Conservation (phyloP, 108 stramenopile genomes). For the Mayamaea pseudoterrestris region DNA sequence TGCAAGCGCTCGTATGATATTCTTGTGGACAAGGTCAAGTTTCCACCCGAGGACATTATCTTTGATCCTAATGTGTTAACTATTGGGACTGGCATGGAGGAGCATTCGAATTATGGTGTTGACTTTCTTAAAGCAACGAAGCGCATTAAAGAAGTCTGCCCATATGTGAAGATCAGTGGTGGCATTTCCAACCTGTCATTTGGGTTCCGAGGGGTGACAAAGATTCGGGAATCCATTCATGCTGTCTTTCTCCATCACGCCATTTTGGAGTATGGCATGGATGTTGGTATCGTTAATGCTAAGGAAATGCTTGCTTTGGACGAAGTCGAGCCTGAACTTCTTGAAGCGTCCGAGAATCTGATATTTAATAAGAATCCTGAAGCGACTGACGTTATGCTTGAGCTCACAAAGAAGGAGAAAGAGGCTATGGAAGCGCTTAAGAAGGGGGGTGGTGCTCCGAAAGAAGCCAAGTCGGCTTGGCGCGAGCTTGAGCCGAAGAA, state of each 20-base stretch:
- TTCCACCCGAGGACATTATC: constrained; percentile 95
- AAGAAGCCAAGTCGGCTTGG: constrained; percentile 52
- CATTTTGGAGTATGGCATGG: constrained; percentile 88
- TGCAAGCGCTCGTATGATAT: constrained; percentile 96
- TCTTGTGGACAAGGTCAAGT: constrained; percentile 79
- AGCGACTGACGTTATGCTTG: constrained; percentile 87
- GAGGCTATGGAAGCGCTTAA: constrained; percentile 61
- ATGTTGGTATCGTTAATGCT: constrained; percentile 96
- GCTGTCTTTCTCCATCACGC: constrained; percentile 89
- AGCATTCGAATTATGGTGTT: constrained; percentile 89
- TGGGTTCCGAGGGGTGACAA: constrained; percentile 86
- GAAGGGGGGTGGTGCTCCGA: constrained; percentile 36
- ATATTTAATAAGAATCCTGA: constrained; percentile 68
- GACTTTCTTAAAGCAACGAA: constrained; percentile 91
- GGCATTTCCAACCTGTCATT: constrained; percentile 94
- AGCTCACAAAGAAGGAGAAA: constrained; percentile 68
- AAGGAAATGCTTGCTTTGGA: constrained; percentile 70
- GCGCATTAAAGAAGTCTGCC: constrained; percentile 87
- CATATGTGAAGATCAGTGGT: constrained; percentile 89
- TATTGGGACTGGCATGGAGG: constrained; percentile 94
- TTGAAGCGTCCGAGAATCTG: constrained; percentile 66
- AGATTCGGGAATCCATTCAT: constrained; percentile 95
- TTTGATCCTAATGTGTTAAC: constrained; percentile 97
- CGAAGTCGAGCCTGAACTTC: constrained; percentile 75
- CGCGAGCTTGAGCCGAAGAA: constrained; percentile 73